Conservation (phyloP, 208 protist genomes). For the Crithidia brevicula region DNA sequence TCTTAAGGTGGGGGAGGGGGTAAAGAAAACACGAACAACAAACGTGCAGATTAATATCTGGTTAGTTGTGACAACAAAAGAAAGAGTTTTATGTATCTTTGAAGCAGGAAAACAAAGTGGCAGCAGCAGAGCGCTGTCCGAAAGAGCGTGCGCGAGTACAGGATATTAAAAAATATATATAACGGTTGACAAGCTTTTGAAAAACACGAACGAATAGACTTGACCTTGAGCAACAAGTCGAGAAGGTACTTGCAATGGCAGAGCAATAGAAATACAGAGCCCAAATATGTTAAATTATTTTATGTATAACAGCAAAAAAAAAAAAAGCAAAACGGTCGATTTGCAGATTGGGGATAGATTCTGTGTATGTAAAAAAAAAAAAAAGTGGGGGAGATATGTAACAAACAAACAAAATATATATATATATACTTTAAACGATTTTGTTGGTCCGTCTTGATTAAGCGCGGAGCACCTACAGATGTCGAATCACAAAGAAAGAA, state of each 20-base stretch:
- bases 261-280: neutral
- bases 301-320: neutral
- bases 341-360: too few species aligned
- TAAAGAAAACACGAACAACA: neutral
- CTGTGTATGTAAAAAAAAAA: too few species aligned
- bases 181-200: too few species aligned
- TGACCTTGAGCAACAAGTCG: neutral
- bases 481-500: too few species aligned
- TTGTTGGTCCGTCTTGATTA: too few species aligned
- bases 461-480: too few species aligned
- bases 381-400: too few species aligned
- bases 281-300: neutral
- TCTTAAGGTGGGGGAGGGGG: too few species aligned
- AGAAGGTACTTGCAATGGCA: too few species aligned
- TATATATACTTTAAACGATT: too few species aligned
- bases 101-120: neutral
- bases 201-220: neutral
- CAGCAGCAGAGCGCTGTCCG: neutral
- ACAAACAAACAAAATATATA: too few species aligned
- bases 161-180: neutral
- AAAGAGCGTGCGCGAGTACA: neutral
- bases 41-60: too few species aligned
- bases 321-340: slow-evolving; percentile 11
- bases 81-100: neutral
- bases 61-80: neutral